A percentile compares a stretch with the other conserved stretches of the same genome.
Evolutionary conservation across 768 basidiomycete species (phyloP).

Genomic region (Tulasnella sp.): DNA sequence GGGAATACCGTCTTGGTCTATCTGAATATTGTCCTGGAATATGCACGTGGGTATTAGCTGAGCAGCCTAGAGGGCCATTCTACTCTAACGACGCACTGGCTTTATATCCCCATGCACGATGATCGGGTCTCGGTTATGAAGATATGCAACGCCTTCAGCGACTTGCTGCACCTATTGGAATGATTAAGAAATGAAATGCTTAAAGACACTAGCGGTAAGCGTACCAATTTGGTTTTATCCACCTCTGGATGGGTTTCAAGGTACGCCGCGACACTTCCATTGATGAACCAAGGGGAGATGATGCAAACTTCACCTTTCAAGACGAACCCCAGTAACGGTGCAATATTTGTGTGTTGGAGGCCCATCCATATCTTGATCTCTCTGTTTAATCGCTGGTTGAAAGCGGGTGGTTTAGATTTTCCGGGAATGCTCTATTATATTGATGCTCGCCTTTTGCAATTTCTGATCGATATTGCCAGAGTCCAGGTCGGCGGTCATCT

Average conservation of each 20-base stretch:
- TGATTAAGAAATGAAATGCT: neutral
- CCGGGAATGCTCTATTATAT: neutral
- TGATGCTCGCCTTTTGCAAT: neutral
- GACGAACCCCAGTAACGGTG: neutral
- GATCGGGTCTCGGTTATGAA: neutral
- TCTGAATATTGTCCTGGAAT: neutral
- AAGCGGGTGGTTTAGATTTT: neutral
- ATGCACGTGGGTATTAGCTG: no score
- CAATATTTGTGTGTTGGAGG: neutral
- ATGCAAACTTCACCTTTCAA: neutral
- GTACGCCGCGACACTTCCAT: neutral
- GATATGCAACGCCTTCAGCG: neutral
- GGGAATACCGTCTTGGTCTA: neutral
- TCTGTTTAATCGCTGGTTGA: neutral
- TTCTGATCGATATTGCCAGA: neutral
- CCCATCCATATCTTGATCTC: neutral
- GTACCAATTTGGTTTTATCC: neutral
- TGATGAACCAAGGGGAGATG: neutral
- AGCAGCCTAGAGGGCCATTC: no score
- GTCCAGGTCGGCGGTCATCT: neutral
- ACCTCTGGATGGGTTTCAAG: neutral
- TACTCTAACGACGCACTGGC: neutral
- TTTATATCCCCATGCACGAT: constrained; percentile 6
- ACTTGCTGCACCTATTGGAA: neutral
- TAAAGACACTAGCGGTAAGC: neutral